Evolutionary conservation across 371 early-diverging fungal genomes (phyloP).

Genomic region (Mortierella sp.): DNA sequence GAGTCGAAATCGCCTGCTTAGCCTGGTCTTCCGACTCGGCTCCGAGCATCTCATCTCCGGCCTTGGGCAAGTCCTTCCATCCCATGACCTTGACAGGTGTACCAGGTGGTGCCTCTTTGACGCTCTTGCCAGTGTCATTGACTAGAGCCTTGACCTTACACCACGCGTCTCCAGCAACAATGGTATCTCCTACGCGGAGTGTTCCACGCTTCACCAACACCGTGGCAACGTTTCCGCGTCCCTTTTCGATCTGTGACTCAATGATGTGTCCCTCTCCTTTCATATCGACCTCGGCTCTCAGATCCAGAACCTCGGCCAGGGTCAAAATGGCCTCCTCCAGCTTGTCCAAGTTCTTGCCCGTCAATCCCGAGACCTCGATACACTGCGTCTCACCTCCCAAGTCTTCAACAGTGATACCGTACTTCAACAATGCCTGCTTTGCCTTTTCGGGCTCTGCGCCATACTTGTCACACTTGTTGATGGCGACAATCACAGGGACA

Average conservation of each 20-base stretch:
- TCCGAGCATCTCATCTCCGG: slow-evolving; percentile 91
- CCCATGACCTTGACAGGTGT: slow-evolving; percentile 92
- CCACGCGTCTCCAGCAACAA: slow-evolving; percentile 91
- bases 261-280: slow-evolving; percentile 88
- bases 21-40: slow-evolving; percentile 81
- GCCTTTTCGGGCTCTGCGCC: slow-evolving; percentile 80
- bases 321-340: slow-evolving; percentile 92
- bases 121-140: slow-evolving; percentile 79
- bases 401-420: slow-evolving; percentile 92
- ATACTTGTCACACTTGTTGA: slow-evolving; percentile 97
- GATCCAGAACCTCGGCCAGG: slow-evolving; percentile 87
- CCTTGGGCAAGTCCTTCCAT: slow-evolving; percentile 93
- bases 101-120: slow-evolving; percentile 90
- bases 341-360: slow-evolving; percentile 86
- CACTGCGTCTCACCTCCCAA: slow-evolving; percentile 94
- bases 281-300: slow-evolving; percentile 84
- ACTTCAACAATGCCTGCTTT: slow-evolving; percentile 82
- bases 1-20: slow-evolving; percentile 81
- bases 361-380: slow-evolving; percentile 91
- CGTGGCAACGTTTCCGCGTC: slow-evolving; percentile 88
- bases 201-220: slow-evolving; percentile 92
- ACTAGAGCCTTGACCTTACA: slow-evolving; percentile 90
- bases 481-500: slow-evolving; percentile 95
- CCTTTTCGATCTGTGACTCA: slow-evolving; percentile 91
- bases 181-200: slow-evolving; percentile 77